Base-by-base conservation (phyloP, 129 eudicot species). In the Gnaphalium uliginosum region DNA sequence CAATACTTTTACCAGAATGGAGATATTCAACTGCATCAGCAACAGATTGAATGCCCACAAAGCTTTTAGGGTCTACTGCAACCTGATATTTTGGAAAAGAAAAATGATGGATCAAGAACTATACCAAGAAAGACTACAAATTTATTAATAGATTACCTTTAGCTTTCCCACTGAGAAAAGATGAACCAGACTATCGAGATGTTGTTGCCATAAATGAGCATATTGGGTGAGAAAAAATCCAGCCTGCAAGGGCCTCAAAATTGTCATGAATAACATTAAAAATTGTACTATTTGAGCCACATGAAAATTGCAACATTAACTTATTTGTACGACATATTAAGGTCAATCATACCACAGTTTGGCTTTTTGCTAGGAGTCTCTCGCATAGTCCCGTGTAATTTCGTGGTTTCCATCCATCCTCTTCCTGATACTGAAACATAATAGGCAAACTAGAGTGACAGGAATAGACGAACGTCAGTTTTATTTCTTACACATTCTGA, bases 11-110 rank as follows among this genome's bases (percentile, higher is more conserved):
- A 68, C 98, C 98, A 66, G 98, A 90, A 89, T 93, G 98, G 46
- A 93, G 97, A 80, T 93, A 84, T 73, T 93, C 97, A 78, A 88
- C 98, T 69, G 98, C 98, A 90, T 88, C 93, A 41, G 91, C 87
- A 83, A 87, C 93, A 1, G 98, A 90, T 37, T 81, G 86, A 76
- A 93, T 74, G 51, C 98, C 93, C 68, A 74, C 59, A 63, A 93
- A 93, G 26, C 78, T 71, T 83, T 81, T 93, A 17, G 96, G 98
- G 78, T 93, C 98, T 53, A 93, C 3, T 41, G 84, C 79, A 64
- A 93, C 87, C 96, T 93, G 66, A 67, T 66, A 73, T 62, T 19
- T 58, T 69, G 32, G 19, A 29, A 66, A 19, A 25, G 6, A 17
- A 25, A 33, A 18, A 10, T 30, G 22, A 23, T 19, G 58, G 7